Conservation (phyloP, 2,329 filamentous ascomycete genomes). For the Pestalotiopsis fici region DNA sequence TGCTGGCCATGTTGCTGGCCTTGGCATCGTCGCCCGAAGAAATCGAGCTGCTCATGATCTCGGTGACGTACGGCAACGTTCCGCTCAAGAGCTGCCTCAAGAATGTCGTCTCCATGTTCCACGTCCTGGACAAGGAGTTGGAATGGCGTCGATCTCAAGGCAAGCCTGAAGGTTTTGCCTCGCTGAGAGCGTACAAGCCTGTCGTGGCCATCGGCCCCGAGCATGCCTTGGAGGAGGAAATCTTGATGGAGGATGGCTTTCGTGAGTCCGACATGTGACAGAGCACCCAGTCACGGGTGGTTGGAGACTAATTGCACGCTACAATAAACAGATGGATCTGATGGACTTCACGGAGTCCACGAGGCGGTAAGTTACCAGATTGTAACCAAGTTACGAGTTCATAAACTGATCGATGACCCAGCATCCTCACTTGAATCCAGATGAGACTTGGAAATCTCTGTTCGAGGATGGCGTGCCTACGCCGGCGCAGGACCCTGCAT, state of each 20-base stretch:
- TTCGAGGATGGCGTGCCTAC: constrained; percentile 49
- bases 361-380: constrained; percentile 41
- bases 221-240: constrained; percentile 80
- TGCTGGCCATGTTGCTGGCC: constrained; percentile 84
- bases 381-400: neutral
- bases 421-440: constrained; percentile 73
- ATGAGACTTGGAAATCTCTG: constrained; percentile 72
- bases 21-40: constrained; percentile 81
- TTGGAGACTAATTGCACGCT: constrained; percentile 11
- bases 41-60: constrained; percentile 81
- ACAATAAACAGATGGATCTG: constrained; percentile 62
- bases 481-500: constrained; percentile 39
- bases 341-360: constrained; percentile 78
- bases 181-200: constrained; percentile 73
- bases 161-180: constrained; percentile 69
- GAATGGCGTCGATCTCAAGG: constrained; percentile 76
- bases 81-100: constrained; percentile 83
- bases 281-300: neutral
- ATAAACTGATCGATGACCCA: constrained; percentile 24
- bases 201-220: constrained; percentile 85
- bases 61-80: constrained; percentile 92
- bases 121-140: constrained; percentile 87
- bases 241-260: constrained; percentile 82
- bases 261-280: constrained; percentile 55
- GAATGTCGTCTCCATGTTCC: constrained; percentile 88